Evolutionary conservation across 257 asterid species (phyloP).

Genomic region (Henckelia pumila): DNA sequence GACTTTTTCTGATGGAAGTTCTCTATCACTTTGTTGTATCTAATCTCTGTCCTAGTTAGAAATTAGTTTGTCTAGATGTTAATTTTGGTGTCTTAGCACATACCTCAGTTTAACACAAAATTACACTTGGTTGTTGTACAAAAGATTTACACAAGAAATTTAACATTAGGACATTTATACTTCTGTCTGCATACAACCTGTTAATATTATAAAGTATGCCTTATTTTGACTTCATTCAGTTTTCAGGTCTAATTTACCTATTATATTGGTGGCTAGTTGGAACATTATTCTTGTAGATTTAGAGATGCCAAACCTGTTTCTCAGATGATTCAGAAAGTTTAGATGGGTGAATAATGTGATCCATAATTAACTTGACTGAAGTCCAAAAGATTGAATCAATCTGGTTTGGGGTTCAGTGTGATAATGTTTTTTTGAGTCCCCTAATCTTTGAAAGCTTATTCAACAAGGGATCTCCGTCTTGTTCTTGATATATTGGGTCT

Average conservation of each 20-base stretch:
- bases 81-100: slow-evolving; percentile 36
- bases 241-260: slow-evolving; percentile 19
- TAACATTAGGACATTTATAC: slow-evolving; percentile 26
- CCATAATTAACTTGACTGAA: background rate
- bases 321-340: slow-evolving; percentile 2
- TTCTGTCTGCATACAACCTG: slow-evolving; percentile 20
- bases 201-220: slow-evolving; percentile 11
- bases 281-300: slow-evolving; percentile 8
- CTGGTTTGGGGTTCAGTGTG: slow-evolving; percentile 8
- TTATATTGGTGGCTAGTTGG: slow-evolving; percentile 18
- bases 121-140: slow-evolving; percentile 43
- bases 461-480: slow-evolving; percentile 1
- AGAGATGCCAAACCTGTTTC: slow-evolving; percentile 1
- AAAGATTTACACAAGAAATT: slow-evolving; percentile 32
- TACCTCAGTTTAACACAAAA: slow-evolving; percentile 40
- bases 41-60: slow-evolving; percentile 46
- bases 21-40: slow-evolving; percentile 49
- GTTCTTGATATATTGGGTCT: slow-evolving; percentile 6
- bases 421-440: slow-evolving; percentile 2
- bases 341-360: background rate
- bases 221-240: slow-evolving; percentile 22
- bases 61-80: slow-evolving; percentile 38
- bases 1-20: slow-evolving; percentile 91
- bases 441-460: slow-evolving; percentile 18
- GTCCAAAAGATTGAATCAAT: slow-evolving; percentile 19